Evolutionary conservation across 2,329 filamentous ascomycete genomes (phyloP), one percentile per base, ranked within the genome.

Genomic region (Fusarium continuum): DNA sequence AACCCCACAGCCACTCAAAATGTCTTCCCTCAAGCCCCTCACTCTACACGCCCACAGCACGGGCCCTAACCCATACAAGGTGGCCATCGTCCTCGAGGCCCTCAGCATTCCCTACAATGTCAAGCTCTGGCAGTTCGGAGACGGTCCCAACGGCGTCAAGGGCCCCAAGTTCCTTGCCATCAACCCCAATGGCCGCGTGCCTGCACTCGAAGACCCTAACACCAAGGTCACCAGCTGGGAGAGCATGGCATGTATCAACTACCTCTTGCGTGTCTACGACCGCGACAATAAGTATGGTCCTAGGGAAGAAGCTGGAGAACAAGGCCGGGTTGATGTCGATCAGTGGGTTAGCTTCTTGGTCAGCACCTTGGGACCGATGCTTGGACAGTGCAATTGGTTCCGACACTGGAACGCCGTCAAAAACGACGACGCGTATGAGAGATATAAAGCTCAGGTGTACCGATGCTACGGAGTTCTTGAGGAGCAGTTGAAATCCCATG

Each of bases 171-270:
- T 66, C 49, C 67, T 60, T 2, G 38, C 55, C 17, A 41, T 75
- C 50, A 75, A 75, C 38, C 71, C 74, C 3, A 76, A 76, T 31
- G 73, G 74, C 8, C 72, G 73, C 2, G 48, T 73, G 2, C 73
- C 73, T 0, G 66, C 70, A 1, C 63, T 75, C 14, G 46, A 67
- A 14, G 74, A 77, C 22, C 74, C 74, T 3, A 76, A 75, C 58
- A 72, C 65, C 1, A 65, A 57, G 10, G 40, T 76, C 8, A 72
- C 70, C 1, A 63, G 77, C 4, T 77, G 55, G 52, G 65, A 69
- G 29, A 64, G 55, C 6, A 32, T 64, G 6, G 60, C 66, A 6
- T 68, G 68, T 6, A 36, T 70, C n/a, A 55, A 68, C 26, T 71
- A 70, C 28, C 45, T 70, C 2, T 36, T 66, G 0, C 51, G 64